These are phyloP conservation scores for Cryptococcus maquisensis DNA, from an alignment of 1,284 basidiomycete genomes.

Conservation along the genomic window DNA sequence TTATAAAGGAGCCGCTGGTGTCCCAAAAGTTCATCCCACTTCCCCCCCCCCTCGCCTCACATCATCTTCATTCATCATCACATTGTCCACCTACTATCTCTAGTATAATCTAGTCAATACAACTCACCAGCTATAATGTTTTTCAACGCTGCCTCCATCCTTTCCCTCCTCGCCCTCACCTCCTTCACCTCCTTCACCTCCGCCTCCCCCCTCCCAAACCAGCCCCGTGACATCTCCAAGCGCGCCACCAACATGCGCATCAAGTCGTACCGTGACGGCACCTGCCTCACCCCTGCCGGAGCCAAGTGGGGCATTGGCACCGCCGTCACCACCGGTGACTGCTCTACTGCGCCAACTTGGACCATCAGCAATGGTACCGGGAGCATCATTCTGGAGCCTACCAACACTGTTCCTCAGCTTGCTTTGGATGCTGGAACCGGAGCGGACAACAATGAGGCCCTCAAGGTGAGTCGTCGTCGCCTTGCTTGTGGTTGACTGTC, in stretches of 20 bases:
- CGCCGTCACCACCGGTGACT: constrained; percentile 4
- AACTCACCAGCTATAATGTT: not conserved
- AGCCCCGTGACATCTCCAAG: not conserved
- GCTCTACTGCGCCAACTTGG: constrained; percentile 11
- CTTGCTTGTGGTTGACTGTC: not conserved
- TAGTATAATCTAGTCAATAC: not conserved
- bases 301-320: not conserved
- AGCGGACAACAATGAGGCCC: constrained; percentile 11
- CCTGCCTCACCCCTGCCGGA: constrained; percentile 7
- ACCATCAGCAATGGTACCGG: constrained; percentile 19
- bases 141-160: not conserved
- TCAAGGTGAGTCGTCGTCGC: constrained; percentile 14
- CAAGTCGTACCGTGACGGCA: constrained; percentile 11
- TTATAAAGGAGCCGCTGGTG: too few species aligned
- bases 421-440: constrained; percentile 28
- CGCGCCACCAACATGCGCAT: constrained; percentile 10
- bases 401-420: not conserved
- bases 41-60: not conserved
- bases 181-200: not conserved
- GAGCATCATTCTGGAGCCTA: constrained; percentile 10
- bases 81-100: not conserved
- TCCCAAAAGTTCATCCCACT: too few species aligned
- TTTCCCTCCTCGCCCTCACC: not conserved
- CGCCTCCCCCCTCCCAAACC: not conserved
- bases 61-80: not conserved